Conservation (phyloP, 2,329 filamentous ascomycete genomes). For the Podosphaera fusca region DNA sequence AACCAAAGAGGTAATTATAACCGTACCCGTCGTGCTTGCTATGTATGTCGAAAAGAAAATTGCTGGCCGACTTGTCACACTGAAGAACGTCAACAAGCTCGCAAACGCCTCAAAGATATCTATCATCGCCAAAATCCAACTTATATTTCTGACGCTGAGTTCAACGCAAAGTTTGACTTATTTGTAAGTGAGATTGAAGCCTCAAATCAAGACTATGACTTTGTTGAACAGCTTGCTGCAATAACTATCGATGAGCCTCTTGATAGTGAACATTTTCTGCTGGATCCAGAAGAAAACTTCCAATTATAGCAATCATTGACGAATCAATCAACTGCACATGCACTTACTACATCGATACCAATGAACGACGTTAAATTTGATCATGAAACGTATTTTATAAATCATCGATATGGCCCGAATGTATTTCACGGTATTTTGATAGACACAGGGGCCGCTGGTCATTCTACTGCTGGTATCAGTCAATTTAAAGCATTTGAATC, state of each 20-base stretch:
- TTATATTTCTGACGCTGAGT: no score
- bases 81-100: not conserved
- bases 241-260: not conserved
- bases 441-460: no score
- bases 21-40: not conserved
- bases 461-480: no score
- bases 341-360: not conserved
- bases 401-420: not conserved
- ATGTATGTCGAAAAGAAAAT: not conserved
- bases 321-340: not conserved
- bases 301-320: not conserved
- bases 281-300: not conserved
- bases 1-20: not conserved
- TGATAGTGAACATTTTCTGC: not conserved
- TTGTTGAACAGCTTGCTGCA: not conserved
- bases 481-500: no score
- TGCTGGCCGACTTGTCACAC: not conserved
- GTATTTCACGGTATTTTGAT: no score
- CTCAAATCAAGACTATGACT: not conserved
- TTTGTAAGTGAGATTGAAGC: not conserved
- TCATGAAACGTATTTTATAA: not conserved
- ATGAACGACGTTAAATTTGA: not conserved
- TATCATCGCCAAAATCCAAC: no score
- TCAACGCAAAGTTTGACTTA: not conserved
- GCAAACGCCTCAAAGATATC: not conserved